phyloP scores from a whole-genome alignment of 495 filamentous ascomycete species.

The Daldinia grandis region DNA sequence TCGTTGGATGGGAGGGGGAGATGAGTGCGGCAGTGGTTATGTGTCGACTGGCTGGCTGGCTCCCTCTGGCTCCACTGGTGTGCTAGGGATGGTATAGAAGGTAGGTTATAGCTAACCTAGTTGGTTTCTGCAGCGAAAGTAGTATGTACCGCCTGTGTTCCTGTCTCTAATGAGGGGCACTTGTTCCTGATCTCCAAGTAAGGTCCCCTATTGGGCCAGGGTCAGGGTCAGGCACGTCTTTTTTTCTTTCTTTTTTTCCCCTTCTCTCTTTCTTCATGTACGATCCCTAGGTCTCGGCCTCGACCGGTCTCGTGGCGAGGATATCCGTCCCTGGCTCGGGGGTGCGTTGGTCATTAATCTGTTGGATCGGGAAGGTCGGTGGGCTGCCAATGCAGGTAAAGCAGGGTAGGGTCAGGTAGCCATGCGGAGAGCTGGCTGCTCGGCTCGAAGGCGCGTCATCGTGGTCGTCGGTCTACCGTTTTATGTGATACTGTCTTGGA shows the following conservation, averaged over 20 bases:
- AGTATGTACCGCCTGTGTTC: neutral
- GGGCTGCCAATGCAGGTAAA: constrained; percentile 23
- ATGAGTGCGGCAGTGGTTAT: no score
- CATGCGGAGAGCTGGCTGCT: neutral
- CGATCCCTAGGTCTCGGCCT: constrained; percentile 23
- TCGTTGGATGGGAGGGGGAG: neutral
- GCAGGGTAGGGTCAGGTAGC: constrained; percentile 14
- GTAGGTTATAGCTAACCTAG: neutral
- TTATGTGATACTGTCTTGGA: constrained; percentile 1
- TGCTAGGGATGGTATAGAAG: neutral
- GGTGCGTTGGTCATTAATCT: neutral
- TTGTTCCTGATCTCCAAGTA: constrained; percentile 18
- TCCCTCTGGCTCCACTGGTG: neutral
- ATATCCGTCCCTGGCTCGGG: constrained; percentile 6
- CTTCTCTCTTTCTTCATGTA: neutral
- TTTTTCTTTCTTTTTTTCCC: neutral
- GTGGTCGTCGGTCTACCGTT: neutral
- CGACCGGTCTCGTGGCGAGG: constrained; percentile 37
- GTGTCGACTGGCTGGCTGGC: no score
- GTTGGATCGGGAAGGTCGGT: constrained; percentile 39
- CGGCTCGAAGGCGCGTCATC: neutral
- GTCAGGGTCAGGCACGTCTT: constrained; percentile 8
- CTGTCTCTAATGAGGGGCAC: neutral
- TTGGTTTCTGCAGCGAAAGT: neutral
- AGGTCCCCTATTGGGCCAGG: constrained; percentile 9